Percentiles rank a stretch among this genome's conserved stretches.
Conservation (phyloP, 2,329 filamentous ascomycete genomes). For the Mariannaea elegans region DNA sequence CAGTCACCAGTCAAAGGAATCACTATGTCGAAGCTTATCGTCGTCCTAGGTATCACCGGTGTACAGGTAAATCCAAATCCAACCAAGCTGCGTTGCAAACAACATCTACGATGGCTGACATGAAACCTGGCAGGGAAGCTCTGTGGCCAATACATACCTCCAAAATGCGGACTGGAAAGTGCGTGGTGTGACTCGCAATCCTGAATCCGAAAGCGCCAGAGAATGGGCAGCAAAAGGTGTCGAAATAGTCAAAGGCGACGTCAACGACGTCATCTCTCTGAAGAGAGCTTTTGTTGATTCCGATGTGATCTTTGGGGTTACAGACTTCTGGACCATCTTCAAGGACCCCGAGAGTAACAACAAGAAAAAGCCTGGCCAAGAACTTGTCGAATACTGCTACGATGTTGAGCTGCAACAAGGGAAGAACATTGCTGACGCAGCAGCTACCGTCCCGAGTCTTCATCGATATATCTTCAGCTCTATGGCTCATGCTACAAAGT, state of each 20-base stretch:
- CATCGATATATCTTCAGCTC: slow-evolving; percentile 25
- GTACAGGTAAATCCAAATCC: slow-evolving; percentile 5
- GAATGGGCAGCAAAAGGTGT: slow-evolving; percentile 14
- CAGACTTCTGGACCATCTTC: slow-evolving; percentile 23
- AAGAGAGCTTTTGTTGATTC: slow-evolving; percentile 22
- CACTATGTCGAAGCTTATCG: slow-evolving; percentile 8
- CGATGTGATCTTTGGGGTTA: slow-evolving; percentile 27
- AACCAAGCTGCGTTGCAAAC: background rate
- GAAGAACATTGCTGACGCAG: slow-evolving; percentile 55
- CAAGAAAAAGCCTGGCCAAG: slow-evolving; percentile 8
- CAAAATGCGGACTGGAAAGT: slow-evolving; percentile 17
- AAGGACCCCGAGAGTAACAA: slow-evolving; percentile 7
- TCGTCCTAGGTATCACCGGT: slow-evolving; percentile 10
- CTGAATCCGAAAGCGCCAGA: background rate
- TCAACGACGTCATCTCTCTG: slow-evolving; percentile 14
- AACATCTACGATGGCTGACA: background rate
- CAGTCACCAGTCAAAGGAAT: background rate
- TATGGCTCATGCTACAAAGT: slow-evolving; percentile 25
- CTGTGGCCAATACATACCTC: slow-evolving; percentile 24
- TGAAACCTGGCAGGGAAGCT: slow-evolving; percentile 16
- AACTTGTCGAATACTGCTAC: slow-evolving; percentile 15
- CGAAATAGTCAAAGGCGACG: slow-evolving; percentile 26
- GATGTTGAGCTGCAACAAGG: slow-evolving; percentile 41
- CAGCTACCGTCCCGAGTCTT: slow-evolving; percentile 15
- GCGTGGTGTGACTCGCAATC: slow-evolving; percentile 26